Base-by-base conservation (phyloP, 2,329 filamentous ascomycete species). In the Colletotrichum musicola region DNA sequence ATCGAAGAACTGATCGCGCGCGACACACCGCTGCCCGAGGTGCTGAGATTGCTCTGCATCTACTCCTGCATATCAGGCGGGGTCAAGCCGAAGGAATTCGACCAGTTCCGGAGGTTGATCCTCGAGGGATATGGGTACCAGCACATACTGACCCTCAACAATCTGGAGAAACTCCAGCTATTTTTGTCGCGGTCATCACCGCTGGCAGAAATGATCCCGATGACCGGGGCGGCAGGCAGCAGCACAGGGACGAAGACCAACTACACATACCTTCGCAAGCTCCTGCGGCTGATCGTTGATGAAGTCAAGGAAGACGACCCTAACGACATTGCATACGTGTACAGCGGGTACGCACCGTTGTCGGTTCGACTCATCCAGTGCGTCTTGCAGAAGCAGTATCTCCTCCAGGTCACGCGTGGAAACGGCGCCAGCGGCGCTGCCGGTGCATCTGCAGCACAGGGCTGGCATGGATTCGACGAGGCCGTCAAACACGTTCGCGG, bases 1-100 rank as follows among this genome's bases (percentile, higher is more conserved):
- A 95, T 99, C 59, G 95, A 97, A 78, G 96, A 99, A 78, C 86
- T 99, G n/a, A 97, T 99, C 73, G 91, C 94, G 13, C 92, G 95
- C 69, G 92, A 95, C 73, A 90, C 93, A 0, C 92, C 95, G 0
- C 81, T 99, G 3, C 84, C 89, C n/a, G 92, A 93, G 55, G 89
- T 98, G 6, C 85, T 99, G 13, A 90, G 96, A 20, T 84, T 98
- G 1, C 84, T 98, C 5, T 98, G 95, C 77, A 88, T 98, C 44
- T 96, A 98, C 80, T 97, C 94, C 10, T 95, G 92, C 77, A 91
- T 98, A 72, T 91, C 92, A 10, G 95, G 94, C 22, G 96, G 96
- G 35, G 89, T 99, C 72, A 94, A 94, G 68, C 89, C 92, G 13
- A 93, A 93, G 72, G 96, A 99, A 72, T 89, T 96, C 56, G 97